Conservation (phyloP, 768 basidiomycete species). For the Clathrus columnatus region DNA sequence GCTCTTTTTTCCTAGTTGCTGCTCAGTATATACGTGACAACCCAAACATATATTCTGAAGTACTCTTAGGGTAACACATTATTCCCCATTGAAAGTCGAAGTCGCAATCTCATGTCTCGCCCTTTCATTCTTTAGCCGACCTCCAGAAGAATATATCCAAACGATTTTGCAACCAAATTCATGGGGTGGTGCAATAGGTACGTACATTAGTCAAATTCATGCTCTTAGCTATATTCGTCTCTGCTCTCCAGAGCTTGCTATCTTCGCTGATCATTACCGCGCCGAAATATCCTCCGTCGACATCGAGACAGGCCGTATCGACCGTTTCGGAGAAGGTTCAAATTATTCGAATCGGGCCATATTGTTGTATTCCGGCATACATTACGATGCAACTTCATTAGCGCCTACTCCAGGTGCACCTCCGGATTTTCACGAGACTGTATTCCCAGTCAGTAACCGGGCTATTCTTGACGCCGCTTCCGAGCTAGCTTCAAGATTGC, state of each 20-base stretch:
- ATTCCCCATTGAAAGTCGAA: neutral
- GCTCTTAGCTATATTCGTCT: neutral
- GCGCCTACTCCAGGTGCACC: slow-evolving; percentile 73
- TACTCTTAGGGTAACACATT: slow-evolving; percentile 70
- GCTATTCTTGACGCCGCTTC: slow-evolving; percentile 54
- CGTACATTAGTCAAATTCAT: neutral
- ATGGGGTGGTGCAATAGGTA: slow-evolving; percentile 95
- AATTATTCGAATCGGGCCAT: slow-evolving; percentile 40
- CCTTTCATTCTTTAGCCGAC: slow-evolving; percentile 34
- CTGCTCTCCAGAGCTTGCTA: slow-evolving; percentile 40
- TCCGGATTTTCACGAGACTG: slow-evolving; percentile 80
- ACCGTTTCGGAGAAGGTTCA: slow-evolving; percentile 57
- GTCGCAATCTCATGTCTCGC: slow-evolving; percentile 5
- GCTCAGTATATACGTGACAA: slow-evolving; percentile 72
- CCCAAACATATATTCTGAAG: slow-evolving; percentile 69
- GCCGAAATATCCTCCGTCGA: slow-evolving; percentile 88
- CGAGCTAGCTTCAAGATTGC: slow-evolving; percentile 62
- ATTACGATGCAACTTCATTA: slow-evolving; percentile 87
- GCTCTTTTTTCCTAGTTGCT: slow-evolving; percentile 47
- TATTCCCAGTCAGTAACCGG: slow-evolving; percentile 56
- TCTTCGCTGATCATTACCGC: slow-evolving; percentile 72
- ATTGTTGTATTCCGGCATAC: slow-evolving; percentile 91
- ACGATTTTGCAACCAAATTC: slow-evolving; percentile 72
- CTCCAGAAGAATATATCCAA: slow-evolving; percentile 61
- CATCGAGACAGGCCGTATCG: slow-evolving; percentile 85